These are phyloP conservation scores for Fomitopsis schrenkii DNA, from an alignment of 1,284 basidiomycete genomes.

Conservation along the genomic window DNA sequence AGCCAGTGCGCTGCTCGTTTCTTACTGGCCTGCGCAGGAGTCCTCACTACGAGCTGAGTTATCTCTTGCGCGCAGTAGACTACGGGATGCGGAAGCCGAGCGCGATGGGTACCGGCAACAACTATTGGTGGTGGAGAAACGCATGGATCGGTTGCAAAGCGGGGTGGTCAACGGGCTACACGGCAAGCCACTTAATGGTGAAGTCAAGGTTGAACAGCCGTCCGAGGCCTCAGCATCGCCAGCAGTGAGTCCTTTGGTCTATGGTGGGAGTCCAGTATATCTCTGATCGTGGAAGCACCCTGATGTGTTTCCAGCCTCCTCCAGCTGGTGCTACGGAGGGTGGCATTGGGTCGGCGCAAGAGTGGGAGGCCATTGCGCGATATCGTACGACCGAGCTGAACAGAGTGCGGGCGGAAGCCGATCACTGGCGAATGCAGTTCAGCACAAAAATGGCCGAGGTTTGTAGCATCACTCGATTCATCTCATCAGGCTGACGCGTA, in stretches of 20 bases:
- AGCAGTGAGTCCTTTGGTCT: slow-evolving; percentile 64
- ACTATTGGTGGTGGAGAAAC: slow-evolving; percentile 62
- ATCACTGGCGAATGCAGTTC: slow-evolving; percentile 36
- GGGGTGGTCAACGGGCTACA: slow-evolving; percentile 48
- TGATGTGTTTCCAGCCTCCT: slow-evolving; percentile 37
- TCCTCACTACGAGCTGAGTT: slow-evolving; percentile 58
- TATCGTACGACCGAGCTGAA: slow-evolving; percentile 32
- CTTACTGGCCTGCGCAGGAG: slow-evolving; percentile 22
- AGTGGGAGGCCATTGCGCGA: slow-evolving; percentile 34
- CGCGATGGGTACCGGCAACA: slow-evolving; percentile 54
- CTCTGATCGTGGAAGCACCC: slow-evolving; percentile 31
- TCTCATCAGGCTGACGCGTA: slow-evolving; percentile 4
- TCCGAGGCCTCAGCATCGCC: slow-evolving; percentile 45
- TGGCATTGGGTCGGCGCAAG: slow-evolving; percentile 15
- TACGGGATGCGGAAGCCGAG: slow-evolving; percentile 52
- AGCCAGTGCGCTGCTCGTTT: not conserved
- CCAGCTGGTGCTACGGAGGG: slow-evolving; percentile 15
- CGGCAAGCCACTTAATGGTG: slow-evolving; percentile 37
- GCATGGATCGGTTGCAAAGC: slow-evolving; percentile 71
- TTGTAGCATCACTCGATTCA: not conserved
- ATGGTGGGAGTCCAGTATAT: slow-evolving; percentile 56
- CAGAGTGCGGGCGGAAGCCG: slow-evolving; percentile 41
- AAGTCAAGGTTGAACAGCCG: slow-evolving; percentile 40
- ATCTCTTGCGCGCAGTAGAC: slow-evolving; percentile 50
- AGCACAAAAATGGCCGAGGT: slow-evolving; percentile 44